A percentile compares a stretch with the other conserved stretches of the same genome.
Conservation (phyloP, 441 rosid genomes). For the Jatropha podagrica region DNA sequence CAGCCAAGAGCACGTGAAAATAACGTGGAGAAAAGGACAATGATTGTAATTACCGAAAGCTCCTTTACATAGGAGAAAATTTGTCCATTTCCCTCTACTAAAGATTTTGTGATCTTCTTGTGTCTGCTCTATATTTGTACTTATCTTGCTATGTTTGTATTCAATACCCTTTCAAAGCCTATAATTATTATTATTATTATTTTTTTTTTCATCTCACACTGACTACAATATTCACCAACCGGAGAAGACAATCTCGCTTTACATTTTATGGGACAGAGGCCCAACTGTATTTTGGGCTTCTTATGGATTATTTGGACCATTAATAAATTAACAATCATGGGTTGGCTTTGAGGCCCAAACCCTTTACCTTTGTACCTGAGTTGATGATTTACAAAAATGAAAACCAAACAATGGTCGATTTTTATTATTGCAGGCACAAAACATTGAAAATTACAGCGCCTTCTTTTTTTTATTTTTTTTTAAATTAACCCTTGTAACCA, state of each 20-base stretch:
- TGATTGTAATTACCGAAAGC: slow-evolving; percentile 19
- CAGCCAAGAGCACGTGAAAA: slow-evolving; percentile 26
- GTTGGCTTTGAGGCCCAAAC: background rate
- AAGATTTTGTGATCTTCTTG: slow-evolving; percentile 17
- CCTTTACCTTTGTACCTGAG: no score
- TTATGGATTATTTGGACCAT: background rate
- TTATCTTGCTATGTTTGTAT: background rate
- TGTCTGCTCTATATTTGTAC: background rate
- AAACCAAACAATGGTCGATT: no score
- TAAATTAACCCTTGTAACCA: slow-evolving; percentile 25
- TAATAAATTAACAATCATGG: background rate
- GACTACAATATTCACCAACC: no score
- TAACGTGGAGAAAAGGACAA: slow-evolving; percentile 26
- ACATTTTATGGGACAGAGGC: no score
- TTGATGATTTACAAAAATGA: no score
- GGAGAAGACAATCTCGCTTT: no score
- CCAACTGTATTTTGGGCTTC: no score
- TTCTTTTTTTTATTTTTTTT: background rate
- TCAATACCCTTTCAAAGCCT: background rate
- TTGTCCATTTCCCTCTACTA: slow-evolving; percentile 16
- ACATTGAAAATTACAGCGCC: no score
- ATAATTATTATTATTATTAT: no score
- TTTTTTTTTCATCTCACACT: no score
- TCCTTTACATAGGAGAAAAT: slow-evolving; percentile 12
- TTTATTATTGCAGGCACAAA: no score